Conservation (phyloP, 2,329 filamentous ascomycete species). For the Fusarium veterinarium region DNA sequence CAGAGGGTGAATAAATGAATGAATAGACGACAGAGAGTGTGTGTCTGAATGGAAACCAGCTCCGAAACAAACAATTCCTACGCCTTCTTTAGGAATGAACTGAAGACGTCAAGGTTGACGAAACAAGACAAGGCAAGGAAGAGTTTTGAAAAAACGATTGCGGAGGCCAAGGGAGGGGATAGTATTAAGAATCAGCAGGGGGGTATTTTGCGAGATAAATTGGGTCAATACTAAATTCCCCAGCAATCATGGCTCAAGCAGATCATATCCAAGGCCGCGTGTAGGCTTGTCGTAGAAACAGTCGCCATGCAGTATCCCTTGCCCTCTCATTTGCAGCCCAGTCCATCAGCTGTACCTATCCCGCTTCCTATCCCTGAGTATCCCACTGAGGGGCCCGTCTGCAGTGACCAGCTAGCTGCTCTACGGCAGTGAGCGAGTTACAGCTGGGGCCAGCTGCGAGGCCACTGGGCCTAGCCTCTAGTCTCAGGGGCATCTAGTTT, state of each 20-base stretch:
- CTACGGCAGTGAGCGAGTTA: not conserved
- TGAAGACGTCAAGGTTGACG: constrained; percentile 19
- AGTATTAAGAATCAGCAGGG: constrained; percentile 23
- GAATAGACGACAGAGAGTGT: not conserved
- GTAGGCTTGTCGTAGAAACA: constrained; percentile 23
- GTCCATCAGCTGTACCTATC: not conserved
- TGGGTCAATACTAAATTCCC: constrained; percentile 32
- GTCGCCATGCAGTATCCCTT: constrained; percentile 13
- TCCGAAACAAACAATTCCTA: constrained; percentile 41
- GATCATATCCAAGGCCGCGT: constrained; percentile 29
- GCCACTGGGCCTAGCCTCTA: not conserved
- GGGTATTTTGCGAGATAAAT: constrained; percentile 12
- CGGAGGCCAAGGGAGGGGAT: constrained; percentile 14
- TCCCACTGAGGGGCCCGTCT: constrained; percentile 11
- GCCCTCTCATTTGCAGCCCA: constrained; percentile 18
- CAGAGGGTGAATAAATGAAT: constrained; percentile 7
- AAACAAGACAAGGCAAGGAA: constrained; percentile 27
- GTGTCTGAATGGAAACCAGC: constrained; percentile 27
- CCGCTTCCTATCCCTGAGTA: constrained; percentile 4
- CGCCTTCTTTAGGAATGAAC: constrained; percentile 37
- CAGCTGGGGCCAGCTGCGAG: constrained; percentile 22
- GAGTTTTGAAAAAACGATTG: constrained; percentile 25
- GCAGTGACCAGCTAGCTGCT: not conserved
- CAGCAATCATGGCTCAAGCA: constrained; percentile 34
- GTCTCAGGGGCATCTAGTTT: constrained; percentile 36